Base-by-base conservation (phyloP, 2,329 filamentous ascomycete species). In the Colletotrichum chlorophyti region DNA sequence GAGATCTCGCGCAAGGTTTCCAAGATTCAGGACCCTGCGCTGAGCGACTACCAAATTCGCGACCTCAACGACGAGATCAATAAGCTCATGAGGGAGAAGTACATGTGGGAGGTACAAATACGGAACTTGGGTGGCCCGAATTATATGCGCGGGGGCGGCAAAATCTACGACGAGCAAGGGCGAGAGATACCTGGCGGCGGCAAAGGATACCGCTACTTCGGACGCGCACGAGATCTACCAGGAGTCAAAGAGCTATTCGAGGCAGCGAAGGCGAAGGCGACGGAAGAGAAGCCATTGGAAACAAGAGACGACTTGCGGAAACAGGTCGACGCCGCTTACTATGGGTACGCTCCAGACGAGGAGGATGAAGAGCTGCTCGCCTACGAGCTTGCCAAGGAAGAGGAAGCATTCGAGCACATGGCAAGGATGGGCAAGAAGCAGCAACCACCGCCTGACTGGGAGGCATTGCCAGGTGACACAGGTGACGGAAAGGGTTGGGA, bases 41-140 rank as follows among this genome's bases (percentile, higher is more conserved):
- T 99, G n/a, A 92, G 87, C 76, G 95, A 99, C 81, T 98, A 91
- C 79, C 95, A 98, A 81, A 92, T 99, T 74, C 89, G 95, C 69
- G 95, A 99, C 76, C 82, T 99, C 71, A 99, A 99, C 79, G 95
- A 99, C 75, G 95, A 99, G 77, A 96, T 99, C 82, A 99, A 99
- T 82, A 96, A 97, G 78, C 84, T 97, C 62, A 97, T 99, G 91
- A 88, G 93, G 64, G 95, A 99, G 80, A 99, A 99, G 77, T 93
- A 96, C 83, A 93, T 96, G 84, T 99, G 95, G 95, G 95, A 99
- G 80, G 86, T 95, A 66, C 93, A 97, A 76, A 97, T 99, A 66
- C 85, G 93, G 58, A 96, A 96, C 69, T 74, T 98, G 21, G 95
- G 95, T n/a, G 95, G 95, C 3, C 95, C 95, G 26, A 98, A 98